Base-by-base conservation (phyloP, 352 stramenopile species). In the Lagenidium giganteum region DNA sequence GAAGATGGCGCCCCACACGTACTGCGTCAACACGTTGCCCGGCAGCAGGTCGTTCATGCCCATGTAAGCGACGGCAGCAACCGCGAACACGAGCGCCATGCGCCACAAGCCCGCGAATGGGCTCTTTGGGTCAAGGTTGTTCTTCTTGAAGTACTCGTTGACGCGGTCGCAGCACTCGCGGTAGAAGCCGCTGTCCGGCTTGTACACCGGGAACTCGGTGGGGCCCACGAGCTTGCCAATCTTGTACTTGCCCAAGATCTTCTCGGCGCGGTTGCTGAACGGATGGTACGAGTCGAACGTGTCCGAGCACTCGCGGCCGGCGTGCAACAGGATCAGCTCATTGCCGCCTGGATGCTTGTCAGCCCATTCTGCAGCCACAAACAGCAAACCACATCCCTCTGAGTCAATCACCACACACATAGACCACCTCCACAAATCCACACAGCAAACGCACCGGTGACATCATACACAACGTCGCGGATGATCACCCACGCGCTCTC, bases 401-500 rank as follows among this genome's bases (percentile, higher is more conserved):
- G n/a, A n/a, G n/a, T n/a, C n/a, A n/a, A n/a, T n/a, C n/a, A n/a
- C n/a, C n/a, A n/a, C n/a, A n/a, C 18, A 49, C 7, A 16, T 28
- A 51, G 7, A 54, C n/a, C n/a, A n/a, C n/a, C n/a, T n/a, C n/a
- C n/a, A n/a, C n/a, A n/a, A n/a, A n/a, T n/a, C n/a, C n/a, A n/a
- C n/a, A n/a, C n/a, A n/a, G n/a, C n/a, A n/a, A n/a, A n/a, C 70
- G 57, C 36, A 87, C 78, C 69, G 9, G 88, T 96, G n/a, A 97
- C 85, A 47, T 97, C 87, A 67, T 97, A 97, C n/a, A 97, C 87
- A 35, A 91, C 83, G 50, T 85, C 83, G 54, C 87, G 80, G 52
- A 97, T 83, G 32, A 98, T 96, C 37, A 99, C 83, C 96, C 96
- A 99, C 18, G 93, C 95, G 81, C 98, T 97, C 21, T 89, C 65